These are phyloP conservation scores for Candida boidinii DNA, from an alignment of 805 yeast genomes.

Conservation along the genomic window DNA sequence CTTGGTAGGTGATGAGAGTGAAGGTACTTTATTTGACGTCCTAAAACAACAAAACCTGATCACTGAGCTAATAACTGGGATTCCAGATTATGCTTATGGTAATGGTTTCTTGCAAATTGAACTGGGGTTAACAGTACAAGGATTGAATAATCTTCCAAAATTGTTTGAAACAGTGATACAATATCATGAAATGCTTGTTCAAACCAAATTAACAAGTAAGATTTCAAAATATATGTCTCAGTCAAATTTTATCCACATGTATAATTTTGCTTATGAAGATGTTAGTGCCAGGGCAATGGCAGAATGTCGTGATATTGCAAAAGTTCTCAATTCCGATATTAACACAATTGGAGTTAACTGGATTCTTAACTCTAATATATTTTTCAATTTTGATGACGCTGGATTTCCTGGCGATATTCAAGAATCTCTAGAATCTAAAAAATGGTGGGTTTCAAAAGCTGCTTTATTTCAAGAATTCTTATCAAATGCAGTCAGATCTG, in stretches of 20 bases:
- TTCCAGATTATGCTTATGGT: conserved; percentile 13
- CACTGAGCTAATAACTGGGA: conserved; percentile 30
- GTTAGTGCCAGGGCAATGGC: conserved; percentile 30
- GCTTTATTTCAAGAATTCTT: conserved; percentile 26
- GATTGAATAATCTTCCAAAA: conserved; percentile 31
- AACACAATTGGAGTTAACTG: no score
- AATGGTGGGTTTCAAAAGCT: conserved; percentile 38
- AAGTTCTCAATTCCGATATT: no score
- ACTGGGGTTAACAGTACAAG: conserved; percentile 37
- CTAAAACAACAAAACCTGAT: conserved; percentile 28
- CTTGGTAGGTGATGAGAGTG: conserved; percentile 55
- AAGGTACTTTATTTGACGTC: conserved; percentile 36
- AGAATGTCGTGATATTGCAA: conserved; percentile 37
- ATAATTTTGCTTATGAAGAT: conserved; percentile 37
- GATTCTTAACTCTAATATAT: no score
- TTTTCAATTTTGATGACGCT: conserved; percentile 16
- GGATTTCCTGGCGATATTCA: conserved; percentile 19
- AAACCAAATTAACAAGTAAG: no score
- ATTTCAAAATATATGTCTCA: conserved; percentile 39
- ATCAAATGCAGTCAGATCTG: conserved; percentile 13
- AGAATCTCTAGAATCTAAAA: conserved; percentile 23
- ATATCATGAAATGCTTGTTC: no score
- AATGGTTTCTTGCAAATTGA: conserved; percentile 34
- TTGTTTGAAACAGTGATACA: no score
- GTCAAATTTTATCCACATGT: conserved; percentile 34